A percentile compares a stretch with the other conserved stretches of the same genome.
Conservation (phyloP, 1,139 yeast genomes). For the Suhomyces maxii region DNA sequence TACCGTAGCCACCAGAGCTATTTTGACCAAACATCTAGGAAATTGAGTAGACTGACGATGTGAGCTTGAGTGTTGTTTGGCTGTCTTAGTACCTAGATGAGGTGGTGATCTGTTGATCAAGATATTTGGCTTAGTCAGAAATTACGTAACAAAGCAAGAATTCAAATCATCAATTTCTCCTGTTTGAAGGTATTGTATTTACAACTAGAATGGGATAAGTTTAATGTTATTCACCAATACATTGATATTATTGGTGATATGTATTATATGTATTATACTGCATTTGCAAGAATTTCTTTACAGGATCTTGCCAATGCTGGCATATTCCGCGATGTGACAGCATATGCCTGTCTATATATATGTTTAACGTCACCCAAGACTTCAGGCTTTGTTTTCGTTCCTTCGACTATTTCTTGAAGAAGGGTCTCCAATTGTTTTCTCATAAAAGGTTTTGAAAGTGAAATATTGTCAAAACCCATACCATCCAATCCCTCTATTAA, state of each 20-base stretch:
- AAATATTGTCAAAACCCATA: conserved; percentile 67
- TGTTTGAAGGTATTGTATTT: too few species aligned
- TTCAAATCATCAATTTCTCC: too few species aligned
- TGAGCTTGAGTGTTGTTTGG: not conserved
- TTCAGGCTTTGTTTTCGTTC: conserved; percentile 50
- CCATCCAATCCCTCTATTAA: conserved; percentile 85
- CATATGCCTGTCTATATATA: conserved; percentile 64
- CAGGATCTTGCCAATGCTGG: conserved; percentile 27
- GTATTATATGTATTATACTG: not conserved
- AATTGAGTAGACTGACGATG: not conserved
- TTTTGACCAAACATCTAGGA: conserved; percentile 6
- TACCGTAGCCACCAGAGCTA: not conserved
- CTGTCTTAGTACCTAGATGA: not conserved
- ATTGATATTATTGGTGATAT: too few species aligned
- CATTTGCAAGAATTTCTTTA: conserved; percentile 10
- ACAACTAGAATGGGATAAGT: too few species aligned
- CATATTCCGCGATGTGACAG: conserved; percentile 36
- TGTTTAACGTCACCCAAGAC: conserved; percentile 59
- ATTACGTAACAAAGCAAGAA: not conserved
- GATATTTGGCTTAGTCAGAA: not conserved
- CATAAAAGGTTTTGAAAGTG: conserved; percentile 86
- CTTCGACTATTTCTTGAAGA: conserved; percentile 68
- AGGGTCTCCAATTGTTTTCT: conserved; percentile 73
- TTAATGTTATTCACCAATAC: too few species aligned
- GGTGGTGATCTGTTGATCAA: not conserved